These are phyloP conservation scores for Taxillus chinensis DNA, from an alignment of 164 flowering plant species.

Conservation along the genomic window DNA sequence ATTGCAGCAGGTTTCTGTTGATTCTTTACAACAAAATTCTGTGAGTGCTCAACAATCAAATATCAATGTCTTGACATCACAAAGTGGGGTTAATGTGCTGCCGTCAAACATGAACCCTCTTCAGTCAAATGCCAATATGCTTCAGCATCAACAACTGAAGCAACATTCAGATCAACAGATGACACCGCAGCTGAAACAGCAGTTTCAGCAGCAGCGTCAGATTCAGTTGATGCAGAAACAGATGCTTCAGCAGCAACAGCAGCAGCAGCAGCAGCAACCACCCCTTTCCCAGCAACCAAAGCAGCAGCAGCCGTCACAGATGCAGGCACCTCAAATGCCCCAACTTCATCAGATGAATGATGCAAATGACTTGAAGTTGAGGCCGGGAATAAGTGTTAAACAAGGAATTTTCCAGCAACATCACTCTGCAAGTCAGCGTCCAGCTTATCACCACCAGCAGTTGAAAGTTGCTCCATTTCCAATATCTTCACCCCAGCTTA, in stretches of 20 bases:
- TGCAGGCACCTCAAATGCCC: constrained; percentile 44
- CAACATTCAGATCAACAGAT: constrained; percentile 52
- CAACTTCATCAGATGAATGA: constrained; percentile 63
- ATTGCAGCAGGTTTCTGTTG: constrained; percentile 41
- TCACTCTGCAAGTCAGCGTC: constrained; percentile 37
- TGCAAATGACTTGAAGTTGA: constrained; percentile 48
- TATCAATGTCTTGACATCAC: constrained; percentile 34
- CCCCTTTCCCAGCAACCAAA: background rate
- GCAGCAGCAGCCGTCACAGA: constrained; percentile 33
- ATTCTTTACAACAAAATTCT: constrained; percentile 52
- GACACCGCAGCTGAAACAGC: constrained; percentile 37
- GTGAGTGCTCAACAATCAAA: constrained; percentile 46
- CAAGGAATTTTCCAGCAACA: constrained; percentile 54
- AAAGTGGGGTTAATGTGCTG: constrained; percentile 35
- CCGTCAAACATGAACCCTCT: constrained; percentile 43
- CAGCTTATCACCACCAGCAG: constrained; percentile 44
- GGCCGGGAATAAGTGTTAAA: constrained; percentile 47
- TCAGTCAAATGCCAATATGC: constrained; percentile 41
- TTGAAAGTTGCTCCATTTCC: constrained; percentile 57
- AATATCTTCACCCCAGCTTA: constrained; percentile 59
- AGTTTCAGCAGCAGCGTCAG: constrained; percentile 41
- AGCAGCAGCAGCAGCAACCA: background rate
- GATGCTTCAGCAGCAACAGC: constrained; percentile 2
- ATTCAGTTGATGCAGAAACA: constrained; percentile 41
- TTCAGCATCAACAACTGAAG: constrained; percentile 51